Evolutionary conservation across 345 rosid species (phyloP), one percentile per base, ranked within the genome.

Genomic region (Aquilaria yunnanensis): DNA sequence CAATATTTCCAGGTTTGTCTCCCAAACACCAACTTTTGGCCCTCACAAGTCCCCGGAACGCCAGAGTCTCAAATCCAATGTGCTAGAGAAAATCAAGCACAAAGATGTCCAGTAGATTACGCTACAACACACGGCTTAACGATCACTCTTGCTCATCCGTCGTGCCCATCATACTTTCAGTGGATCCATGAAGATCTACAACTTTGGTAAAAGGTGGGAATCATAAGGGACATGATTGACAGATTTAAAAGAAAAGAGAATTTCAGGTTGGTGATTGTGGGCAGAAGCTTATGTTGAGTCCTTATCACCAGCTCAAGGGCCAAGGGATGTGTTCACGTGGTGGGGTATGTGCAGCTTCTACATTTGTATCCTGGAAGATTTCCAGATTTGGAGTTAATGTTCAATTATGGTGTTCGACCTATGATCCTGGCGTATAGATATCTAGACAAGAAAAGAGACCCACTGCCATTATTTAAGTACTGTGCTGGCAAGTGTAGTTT

Each of bases 331-430:
- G 51, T 82, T 80, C 72, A 85, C 81, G 6, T 48, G 77, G 16
- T 84, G 92, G 96, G 90, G 92, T 6, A 71, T 88, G 23, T 23
- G 23, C 23, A 23, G 23, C 23, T 37, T 13, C 47, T 88, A 56
- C 92, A 85, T 68, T 80, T 85, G 32, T 88, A 85, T 67, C 90
- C 92, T 2, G 89, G 89, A 9, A 74, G 65, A 37, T 32, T 84
- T 34, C 88, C 92, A 6, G 90, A 85, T 65, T 67, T 88, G 68
- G 92, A 88, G 69, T 70, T 88, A n/a, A 83, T 88, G 90, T 84
- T 88, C 31, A 80, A 80, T 74, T 80, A 85, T 14, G 69, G 75
- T 56, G 88, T 85, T 64, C 66, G 75, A 57, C 90, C 92, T 0
- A 77, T 76, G 30, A 9, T 84, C 7, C 64, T 59, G 72, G 74